Conservation (phyloP, 1,284 basidiomycete genomes). For the Cerrena zonata region DNA sequence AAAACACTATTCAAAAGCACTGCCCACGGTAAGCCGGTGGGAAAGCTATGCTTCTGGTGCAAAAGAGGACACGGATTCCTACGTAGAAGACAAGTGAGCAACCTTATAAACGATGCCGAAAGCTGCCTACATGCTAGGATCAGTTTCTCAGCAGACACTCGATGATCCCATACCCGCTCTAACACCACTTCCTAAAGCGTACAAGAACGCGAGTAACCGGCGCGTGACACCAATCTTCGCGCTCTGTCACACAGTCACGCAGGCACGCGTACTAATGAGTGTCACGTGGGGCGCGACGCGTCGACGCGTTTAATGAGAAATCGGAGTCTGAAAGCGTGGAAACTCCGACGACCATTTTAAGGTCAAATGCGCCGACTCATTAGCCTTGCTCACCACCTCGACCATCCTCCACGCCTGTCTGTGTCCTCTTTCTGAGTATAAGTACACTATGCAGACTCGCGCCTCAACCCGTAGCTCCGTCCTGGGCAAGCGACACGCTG, state of each 20-base stretch:
- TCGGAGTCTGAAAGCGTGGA: constrained; percentile 29
- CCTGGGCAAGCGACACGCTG: constrained; percentile 51
- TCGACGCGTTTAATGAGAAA: constrained; percentile 26
- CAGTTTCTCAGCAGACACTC: not conserved
- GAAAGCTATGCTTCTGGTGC: no score
- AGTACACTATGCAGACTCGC: constrained; percentile 18
- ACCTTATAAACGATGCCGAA: not conserved
- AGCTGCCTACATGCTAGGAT: not conserved
- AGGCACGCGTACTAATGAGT: constrained; percentile 17
- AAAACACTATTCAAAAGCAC: not conserved
- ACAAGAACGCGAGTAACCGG: not conserved
- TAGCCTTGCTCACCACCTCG: constrained; percentile 11
- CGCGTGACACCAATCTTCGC: not conserved
- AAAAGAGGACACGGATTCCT: no score
- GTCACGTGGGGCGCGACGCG: constrained; percentile 21
- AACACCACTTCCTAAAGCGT: no score
- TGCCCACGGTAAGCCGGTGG: not conserved
- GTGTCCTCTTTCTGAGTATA: not conserved
- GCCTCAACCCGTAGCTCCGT: constrained; percentile 39
- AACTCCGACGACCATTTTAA: constrained; percentile 17
- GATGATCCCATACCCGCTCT: constrained; percentile 5
- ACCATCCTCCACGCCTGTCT: constrained; percentile 6
- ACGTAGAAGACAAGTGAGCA: not conserved
- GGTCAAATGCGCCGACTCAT: constrained; percentile 12
- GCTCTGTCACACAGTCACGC: constrained; percentile 3